phyloP scores from a whole-genome alignment of 2,329 filamentous ascomycete genomes.

The Thelonectria discophora region DNA sequence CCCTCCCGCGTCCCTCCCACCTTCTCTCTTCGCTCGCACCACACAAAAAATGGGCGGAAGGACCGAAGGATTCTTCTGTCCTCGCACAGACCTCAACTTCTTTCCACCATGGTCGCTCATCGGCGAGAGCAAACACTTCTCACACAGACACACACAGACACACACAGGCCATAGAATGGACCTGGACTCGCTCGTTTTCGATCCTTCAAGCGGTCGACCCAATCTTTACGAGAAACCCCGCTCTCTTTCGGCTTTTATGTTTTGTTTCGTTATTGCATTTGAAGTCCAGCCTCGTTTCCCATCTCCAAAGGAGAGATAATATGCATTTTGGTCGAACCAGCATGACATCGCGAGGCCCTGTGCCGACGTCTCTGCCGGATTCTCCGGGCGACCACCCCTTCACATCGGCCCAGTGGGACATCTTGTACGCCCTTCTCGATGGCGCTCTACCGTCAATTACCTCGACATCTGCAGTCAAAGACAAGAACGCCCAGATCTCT shows the following conservation, averaged over 20 bases:
- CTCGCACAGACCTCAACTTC: neutral
- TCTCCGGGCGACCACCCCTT: slow-evolving; percentile 50
- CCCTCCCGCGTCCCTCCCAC: no score
- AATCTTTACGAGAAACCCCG: neutral
- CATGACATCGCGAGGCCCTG: slow-evolving; percentile 34
- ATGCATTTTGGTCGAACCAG: neutral
- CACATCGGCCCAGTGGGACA: slow-evolving; percentile 61
- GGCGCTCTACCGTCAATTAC: slow-evolving; percentile 69
- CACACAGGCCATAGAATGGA: neutral
- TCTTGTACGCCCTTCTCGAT: slow-evolving; percentile 63
- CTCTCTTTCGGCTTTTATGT: neutral
- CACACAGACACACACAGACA: neutral
- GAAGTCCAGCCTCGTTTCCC: no score
- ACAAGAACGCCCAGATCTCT: slow-evolving; percentile 53
- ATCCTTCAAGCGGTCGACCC: neutral
- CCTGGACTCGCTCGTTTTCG: neutral
- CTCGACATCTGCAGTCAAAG: slow-evolving; percentile 49
- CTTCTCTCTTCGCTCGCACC: neutral
- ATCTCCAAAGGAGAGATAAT: neutral
- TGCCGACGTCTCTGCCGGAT: slow-evolving; percentile 39
- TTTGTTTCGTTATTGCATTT: no score
- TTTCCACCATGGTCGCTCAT: neutral
- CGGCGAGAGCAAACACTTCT: neutral
- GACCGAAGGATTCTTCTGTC: neutral
- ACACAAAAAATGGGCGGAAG: neutral